Conservation (phyloP, 1,139 yeast species). For the Yamadazyma spencermartinsiae region DNA sequence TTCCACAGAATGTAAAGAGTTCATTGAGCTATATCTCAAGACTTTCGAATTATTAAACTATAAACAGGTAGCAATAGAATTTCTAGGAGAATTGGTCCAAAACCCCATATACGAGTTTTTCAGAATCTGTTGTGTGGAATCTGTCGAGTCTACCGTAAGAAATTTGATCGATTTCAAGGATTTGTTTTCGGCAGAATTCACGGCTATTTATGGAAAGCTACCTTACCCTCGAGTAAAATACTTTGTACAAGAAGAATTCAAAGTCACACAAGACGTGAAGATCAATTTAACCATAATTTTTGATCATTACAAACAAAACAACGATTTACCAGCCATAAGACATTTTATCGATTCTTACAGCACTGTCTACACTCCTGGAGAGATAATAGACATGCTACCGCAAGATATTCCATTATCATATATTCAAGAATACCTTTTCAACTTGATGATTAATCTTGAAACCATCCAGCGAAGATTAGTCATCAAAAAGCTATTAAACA, state of each 20-base stretch:
- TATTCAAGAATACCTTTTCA: constrained; percentile 28
- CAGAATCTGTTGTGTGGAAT: constrained; percentile 7
- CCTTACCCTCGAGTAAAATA: constrained; percentile 24
- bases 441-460: constrained; percentile 24
- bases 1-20: constrained; percentile 29
- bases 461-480: constrained; percentile 19
- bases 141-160: constrained; percentile 5
- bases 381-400: constrained; percentile 33
- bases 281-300: constrained; percentile 20
- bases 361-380: constrained; percentile 19
- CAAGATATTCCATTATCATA: constrained; percentile 31
- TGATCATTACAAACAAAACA: constrained; percentile 19
- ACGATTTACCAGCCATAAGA: constrained; percentile 20
- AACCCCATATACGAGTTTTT: constrained; percentile 11
- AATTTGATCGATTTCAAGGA: constrained; percentile 16
- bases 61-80: constrained; percentile 1
- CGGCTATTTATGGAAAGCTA: constrained; percentile 23
- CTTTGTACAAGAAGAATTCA: constrained; percentile 16
- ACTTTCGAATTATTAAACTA: constrained; percentile 29
- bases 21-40: constrained; percentile 33
- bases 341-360: constrained; percentile 34
- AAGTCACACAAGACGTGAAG: constrained; percentile 5
- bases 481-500: constrained; percentile 29
- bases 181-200: constrained; percentile 36
- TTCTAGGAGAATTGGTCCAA: constrained; percentile 1